phyloP scores from a whole-genome alignment of 2,329 filamentous ascomycete genomes.

The Penicillium brevicompactum region DNA sequence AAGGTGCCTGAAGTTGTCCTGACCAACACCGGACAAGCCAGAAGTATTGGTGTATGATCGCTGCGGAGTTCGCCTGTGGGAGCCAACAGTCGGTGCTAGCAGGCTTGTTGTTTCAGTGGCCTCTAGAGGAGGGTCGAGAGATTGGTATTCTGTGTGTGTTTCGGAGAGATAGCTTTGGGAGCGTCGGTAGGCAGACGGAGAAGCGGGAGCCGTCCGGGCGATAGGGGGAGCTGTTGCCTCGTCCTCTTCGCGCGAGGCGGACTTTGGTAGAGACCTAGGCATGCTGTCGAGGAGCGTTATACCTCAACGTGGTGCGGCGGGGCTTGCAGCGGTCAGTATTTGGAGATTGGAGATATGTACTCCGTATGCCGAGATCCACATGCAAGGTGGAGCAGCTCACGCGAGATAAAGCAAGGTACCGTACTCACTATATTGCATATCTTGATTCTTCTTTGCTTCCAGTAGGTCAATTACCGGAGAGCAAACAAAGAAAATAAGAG shows the following conservation, averaged over 20 bases:
- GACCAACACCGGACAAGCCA: slow-evolving; percentile 34
- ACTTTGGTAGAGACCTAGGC: slow-evolving; percentile 35
- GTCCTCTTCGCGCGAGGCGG: slow-evolving; percentile 18
- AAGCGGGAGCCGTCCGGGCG: slow-evolving; percentile 38
- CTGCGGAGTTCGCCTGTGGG: slow-evolving; percentile 24
- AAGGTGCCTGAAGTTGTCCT: slow-evolving; percentile 39
- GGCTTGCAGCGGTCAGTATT: slow-evolving; percentile 8
- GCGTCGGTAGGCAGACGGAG: slow-evolving; percentile 37
- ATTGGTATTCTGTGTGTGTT: slow-evolving; percentile 35
- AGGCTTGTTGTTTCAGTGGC: slow-evolving; percentile 40
- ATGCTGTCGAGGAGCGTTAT: slow-evolving; percentile 20
- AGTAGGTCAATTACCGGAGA: too few relatives aligned
- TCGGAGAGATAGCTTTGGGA: slow-evolving; percentile 33
- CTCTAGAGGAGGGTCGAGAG: slow-evolving; percentile 32
- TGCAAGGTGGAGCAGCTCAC: slow-evolving; percentile 2
- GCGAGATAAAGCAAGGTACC: not conserved
- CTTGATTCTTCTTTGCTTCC: not conserved
- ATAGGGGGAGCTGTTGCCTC: slow-evolving; percentile 13
- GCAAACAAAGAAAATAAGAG: not conserved
- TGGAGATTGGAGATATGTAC: not conserved
- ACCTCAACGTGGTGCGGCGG: slow-evolving; percentile 4
- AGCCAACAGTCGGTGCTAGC: slow-evolving; percentile 24
- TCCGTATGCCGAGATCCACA: slow-evolving; percentile 1
- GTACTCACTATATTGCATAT: slow-evolving; percentile 3
- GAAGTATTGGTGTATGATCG: slow-evolving; percentile 43